Percentiles rank a stretch among this genome's conserved stretches.
phyloP scores from a whole-genome alignment of 805 yeast genomes.

The Saturnispora silvae region DNA sequence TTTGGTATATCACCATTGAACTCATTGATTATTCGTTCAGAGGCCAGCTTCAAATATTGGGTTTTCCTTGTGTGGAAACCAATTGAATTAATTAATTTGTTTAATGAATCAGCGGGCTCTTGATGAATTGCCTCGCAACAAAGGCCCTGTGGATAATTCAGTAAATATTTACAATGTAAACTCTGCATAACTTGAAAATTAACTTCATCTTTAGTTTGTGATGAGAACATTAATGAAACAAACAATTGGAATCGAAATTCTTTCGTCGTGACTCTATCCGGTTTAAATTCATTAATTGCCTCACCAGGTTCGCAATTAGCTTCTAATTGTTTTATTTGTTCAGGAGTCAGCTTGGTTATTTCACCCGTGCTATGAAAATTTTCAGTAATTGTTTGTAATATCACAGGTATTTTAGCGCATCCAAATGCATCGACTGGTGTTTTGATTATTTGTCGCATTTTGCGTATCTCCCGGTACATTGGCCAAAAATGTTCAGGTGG shows the following conservation, averaged over 20 bases:
- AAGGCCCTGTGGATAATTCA: conserved; percentile 35
- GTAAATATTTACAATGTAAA: conserved; percentile 39
- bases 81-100: conserved; percentile 59
- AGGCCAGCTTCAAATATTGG: conserved; percentile 50
- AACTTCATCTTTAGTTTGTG: conserved; percentile 87
- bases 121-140: conserved; percentile 43
- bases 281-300: conserved; percentile 3
- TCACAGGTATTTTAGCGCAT: conserved; percentile 51
- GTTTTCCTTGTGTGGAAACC: conserved; percentile 86
- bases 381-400: conserved; percentile 27
- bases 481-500: conserved; percentile 34
- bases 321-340: conserved; percentile 4
- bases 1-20: conserved; percentile 65
- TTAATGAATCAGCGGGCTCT: conserved; percentile 47
- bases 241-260: conserved; percentile 59
- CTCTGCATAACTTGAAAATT: conserved; percentile 62
- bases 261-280: conserved; percentile 14
- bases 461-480: conserved; percentile 49
- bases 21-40: conserved; percentile 37
- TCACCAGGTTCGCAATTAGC: conserved; percentile 2
- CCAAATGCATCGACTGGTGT: conserved; percentile 91
- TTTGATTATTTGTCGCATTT: conserved; percentile 52
- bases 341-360: conserved; percentile 3
- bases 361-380: conserved; percentile 6
- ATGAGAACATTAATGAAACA: conserved; percentile 73